Evolutionary conservation across 768 basidiomycete genomes (phyloP).

Genomic region (Leccinum disarticulatum): DNA sequence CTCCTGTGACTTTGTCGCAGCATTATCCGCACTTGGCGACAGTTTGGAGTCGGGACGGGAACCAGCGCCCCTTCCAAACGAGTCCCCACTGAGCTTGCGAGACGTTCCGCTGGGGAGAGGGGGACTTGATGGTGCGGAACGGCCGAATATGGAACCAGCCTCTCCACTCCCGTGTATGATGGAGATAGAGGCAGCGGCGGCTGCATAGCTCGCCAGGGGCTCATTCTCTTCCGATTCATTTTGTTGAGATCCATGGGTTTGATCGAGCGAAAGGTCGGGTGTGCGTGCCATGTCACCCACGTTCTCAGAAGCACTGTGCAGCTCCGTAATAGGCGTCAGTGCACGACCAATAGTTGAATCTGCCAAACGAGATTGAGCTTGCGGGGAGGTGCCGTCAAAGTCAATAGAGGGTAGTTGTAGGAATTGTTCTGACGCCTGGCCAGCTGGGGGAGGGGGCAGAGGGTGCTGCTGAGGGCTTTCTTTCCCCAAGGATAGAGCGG

Average conservation of each 20-base stretch:
- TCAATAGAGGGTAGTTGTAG: slow-evolving; percentile 59
- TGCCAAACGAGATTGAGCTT: slow-evolving; percentile 10
- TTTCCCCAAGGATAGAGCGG: slow-evolving; percentile 16
- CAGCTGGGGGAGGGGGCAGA: slow-evolving; percentile 19
- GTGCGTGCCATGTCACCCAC: slow-evolving; percentile 16
- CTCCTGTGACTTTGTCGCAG: slow-evolving; percentile 22
- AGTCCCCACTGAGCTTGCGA: slow-evolving; percentile 38
- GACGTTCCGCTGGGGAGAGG: slow-evolving; percentile 22
- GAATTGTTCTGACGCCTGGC: slow-evolving; percentile 10
- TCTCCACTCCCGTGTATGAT: slow-evolving; percentile 23
- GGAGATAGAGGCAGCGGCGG: slow-evolving; percentile 18
- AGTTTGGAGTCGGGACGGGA: slow-evolving; percentile 44
- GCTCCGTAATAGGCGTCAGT: slow-evolving; percentile 70
- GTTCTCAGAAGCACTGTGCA: slow-evolving; percentile 34
- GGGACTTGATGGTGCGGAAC: slow-evolving; percentile 28
- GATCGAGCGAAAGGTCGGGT: slow-evolving; percentile 21
- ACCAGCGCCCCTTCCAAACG: slow-evolving; percentile 25
- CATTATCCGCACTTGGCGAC: slow-evolving; percentile 28
- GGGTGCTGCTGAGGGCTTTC: slow-evolving; percentile 31
- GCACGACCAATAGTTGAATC: slow-evolving; percentile 32
- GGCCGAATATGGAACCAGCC: slow-evolving; percentile 13
- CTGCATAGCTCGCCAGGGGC: slow-evolving; percentile 18
- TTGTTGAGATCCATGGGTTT: slow-evolving; percentile 13
- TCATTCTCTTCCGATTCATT: slow-evolving; percentile 30
- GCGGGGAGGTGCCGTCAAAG: slow-evolving; percentile 38